Conservation (phyloP, 1,284 basidiomycete species). For the Microstroma glucosiphilum region DNA sequence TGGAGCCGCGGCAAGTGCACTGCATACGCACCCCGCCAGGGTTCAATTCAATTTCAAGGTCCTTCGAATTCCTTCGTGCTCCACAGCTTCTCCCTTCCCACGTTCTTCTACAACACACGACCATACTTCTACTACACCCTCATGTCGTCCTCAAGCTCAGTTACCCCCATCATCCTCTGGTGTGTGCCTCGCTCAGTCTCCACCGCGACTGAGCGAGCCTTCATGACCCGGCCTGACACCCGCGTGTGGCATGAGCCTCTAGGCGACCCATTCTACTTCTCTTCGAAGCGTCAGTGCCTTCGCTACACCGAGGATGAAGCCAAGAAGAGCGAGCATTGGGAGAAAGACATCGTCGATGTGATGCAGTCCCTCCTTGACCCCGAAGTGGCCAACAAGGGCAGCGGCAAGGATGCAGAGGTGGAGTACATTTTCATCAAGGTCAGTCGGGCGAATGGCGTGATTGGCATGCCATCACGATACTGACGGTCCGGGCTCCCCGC, state of each 20-base stretch:
- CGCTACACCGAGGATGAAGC: conserved; percentile 36
- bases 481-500: not conserved
- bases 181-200: conserved; percentile 32
- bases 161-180: conserved; percentile 17
- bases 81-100: not conserved
- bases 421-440: conserved; percentile 43
- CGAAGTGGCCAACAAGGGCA: conserved; percentile 12
- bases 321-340: conserved; percentile 23
- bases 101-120: not conserved
- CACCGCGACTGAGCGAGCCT: conserved; percentile 42
- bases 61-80: conserved; percentile 1
- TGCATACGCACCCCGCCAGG: too few species aligned
- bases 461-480: not conserved
- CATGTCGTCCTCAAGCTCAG: too few species aligned
- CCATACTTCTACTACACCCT: too few species aligned
- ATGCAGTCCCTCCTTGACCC: conserved; percentile 20
- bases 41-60: too few species aligned
- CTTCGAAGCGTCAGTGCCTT: conserved; percentile 14
- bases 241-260: conserved; percentile 41
- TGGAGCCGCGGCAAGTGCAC: too few species aligned
- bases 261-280: conserved; percentile 37
- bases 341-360: conserved; percentile 27
- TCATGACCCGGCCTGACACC: conserved; percentile 41
- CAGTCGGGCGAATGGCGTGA: conserved; percentile 1
- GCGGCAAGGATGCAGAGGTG: conserved; percentile 21